Conservation (phyloP, 805 yeast species). For the Starmerella floricola region DNA sequence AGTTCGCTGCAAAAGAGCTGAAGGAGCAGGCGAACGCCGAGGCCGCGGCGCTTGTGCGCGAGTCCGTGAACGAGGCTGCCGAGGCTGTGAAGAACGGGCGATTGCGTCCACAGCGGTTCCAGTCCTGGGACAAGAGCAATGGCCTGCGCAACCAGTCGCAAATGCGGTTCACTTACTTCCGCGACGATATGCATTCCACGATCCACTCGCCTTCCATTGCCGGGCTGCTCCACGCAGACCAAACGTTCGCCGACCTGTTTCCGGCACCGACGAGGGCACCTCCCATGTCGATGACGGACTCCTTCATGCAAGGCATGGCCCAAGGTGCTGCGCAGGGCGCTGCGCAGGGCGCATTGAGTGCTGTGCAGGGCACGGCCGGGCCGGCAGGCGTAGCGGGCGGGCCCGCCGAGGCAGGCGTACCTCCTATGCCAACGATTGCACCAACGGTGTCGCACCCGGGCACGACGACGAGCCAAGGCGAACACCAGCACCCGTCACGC, state of each 20-base stretch:
- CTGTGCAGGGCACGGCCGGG: not conserved
- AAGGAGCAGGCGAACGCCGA: conserved; percentile 32
- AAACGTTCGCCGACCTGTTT: conserved; percentile 48
- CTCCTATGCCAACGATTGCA: not conserved
- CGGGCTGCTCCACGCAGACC: conserved; percentile 57
- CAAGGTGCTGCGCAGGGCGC: conserved; percentile 13
- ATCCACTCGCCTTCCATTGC: conserved; percentile 81
- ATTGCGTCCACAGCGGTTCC: conserved; percentile 59
- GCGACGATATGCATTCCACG: conserved; percentile 82
- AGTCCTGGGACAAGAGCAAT: conserved; percentile 51
- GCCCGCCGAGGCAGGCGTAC: not conserved
- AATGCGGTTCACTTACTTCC: conserved; percentile 78
- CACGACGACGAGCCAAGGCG: too few relatives aligned
- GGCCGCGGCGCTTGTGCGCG: conserved; percentile 27
- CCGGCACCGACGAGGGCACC: conserved; percentile 23
- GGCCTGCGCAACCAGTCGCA: conserved; percentile 27
- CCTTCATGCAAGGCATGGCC: conserved; percentile 4
- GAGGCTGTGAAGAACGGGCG: conserved; percentile 37
- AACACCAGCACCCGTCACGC: too few relatives aligned
- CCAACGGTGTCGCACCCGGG: not conserved
- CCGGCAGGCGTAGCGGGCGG: not conserved
- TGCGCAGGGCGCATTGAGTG: conserved; percentile 5
- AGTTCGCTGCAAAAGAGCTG: conserved; percentile 60
- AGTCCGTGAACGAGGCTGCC: conserved; percentile 45
- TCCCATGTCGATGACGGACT: conserved; percentile 1